These are phyloP conservation scores for Auricularia sp. DNA, from an alignment of 768 basidiomycete genomes.

Conservation along the genomic window DNA sequence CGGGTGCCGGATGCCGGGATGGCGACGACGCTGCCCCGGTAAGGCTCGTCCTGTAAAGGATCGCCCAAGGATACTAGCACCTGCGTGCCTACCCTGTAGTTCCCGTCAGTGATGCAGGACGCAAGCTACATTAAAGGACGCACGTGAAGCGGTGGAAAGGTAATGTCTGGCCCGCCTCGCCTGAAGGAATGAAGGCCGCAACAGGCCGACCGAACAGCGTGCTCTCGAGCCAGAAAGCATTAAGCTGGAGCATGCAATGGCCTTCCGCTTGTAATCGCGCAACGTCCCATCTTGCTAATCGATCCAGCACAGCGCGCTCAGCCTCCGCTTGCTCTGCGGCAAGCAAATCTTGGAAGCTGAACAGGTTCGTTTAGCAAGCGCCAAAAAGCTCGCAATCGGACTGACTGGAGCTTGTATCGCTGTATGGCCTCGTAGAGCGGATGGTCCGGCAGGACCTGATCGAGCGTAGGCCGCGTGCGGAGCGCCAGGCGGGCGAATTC, in stretches of 20 bases:
- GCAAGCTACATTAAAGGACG: slow-evolving; percentile 15
- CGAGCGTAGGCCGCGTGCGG: neutral
- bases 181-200: slow-evolving; percentile 43
- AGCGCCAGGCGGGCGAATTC: neutral
- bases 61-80: slow-evolving; percentile 54
- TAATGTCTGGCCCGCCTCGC: slow-evolving; percentile 49
- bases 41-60: slow-evolving; percentile 45
- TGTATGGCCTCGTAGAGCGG: slow-evolving; percentile 40
- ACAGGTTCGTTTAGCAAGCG: neutral
- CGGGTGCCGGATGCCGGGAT: slow-evolving; percentile 31
- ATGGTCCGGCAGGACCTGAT: neutral
- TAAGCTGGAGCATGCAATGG: slow-evolving; percentile 56
- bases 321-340: slow-evolving; percentile 55
- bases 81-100: slow-evolving; percentile 53
- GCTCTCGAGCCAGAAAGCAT: slow-evolving; percentile 58
- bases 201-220: slow-evolving; percentile 54
- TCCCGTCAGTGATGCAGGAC: neutral
- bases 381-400: neutral
- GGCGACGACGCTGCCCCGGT: slow-evolving; percentile 46
- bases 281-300: slow-evolving; percentile 55
- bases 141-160: slow-evolving; percentile 66
- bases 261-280: slow-evolving; percentile 55
- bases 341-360: slow-evolving; percentile 38
- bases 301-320: slow-evolving; percentile 46
- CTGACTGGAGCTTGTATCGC: slow-evolving; percentile 46